Evolutionary conservation across 2,329 filamentous ascomycete species (phyloP).

Genomic region (Trichoderma sp.): DNA sequence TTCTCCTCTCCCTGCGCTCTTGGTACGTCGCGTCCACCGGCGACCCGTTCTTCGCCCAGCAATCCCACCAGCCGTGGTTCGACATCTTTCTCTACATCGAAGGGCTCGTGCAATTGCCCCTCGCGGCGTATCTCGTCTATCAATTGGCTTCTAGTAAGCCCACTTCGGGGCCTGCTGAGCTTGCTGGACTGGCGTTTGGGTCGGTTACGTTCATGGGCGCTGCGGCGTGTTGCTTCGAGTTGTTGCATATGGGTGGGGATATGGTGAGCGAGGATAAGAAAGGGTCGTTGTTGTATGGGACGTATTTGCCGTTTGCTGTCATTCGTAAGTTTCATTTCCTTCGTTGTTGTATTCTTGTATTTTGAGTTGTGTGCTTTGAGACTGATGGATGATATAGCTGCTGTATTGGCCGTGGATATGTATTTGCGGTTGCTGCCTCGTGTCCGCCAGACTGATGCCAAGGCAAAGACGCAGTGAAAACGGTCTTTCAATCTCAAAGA

Average conservation of each 20-base stretch:
- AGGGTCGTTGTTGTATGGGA: constrained; percentile 44
- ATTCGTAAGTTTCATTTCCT: constrained; percentile 48
- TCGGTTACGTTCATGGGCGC: constrained; percentile 53
- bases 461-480: constrained; percentile 38
- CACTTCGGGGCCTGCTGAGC: constrained; percentile 43
- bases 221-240: constrained; percentile 50
- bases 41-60: constrained; percentile 51
- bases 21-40: constrained; percentile 49
- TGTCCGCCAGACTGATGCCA: constrained; percentile 32
- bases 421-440: constrained; percentile 49
- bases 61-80: constrained; percentile 48
- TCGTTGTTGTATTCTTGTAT: too few species aligned
- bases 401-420: constrained; percentile 54
- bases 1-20: constrained; percentile 44
- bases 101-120: constrained; percentile 49
- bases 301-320: constrained; percentile 52
- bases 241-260: constrained; percentile 47
- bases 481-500: too few species aligned
- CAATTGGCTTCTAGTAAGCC: constrained; percentile 36
- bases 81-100: constrained; percentile 51
- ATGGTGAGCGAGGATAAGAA: constrained; percentile 47
- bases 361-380: not conserved
- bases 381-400: constrained; percentile 36
- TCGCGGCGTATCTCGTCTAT: constrained; percentile 47
- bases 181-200: constrained; percentile 52